Evolutionary conservation across 2,329 filamentous ascomycete species (phyloP), one percentile per base, ranked within the genome.

Genomic region (Pseudopithomyces chartarum): DNA sequence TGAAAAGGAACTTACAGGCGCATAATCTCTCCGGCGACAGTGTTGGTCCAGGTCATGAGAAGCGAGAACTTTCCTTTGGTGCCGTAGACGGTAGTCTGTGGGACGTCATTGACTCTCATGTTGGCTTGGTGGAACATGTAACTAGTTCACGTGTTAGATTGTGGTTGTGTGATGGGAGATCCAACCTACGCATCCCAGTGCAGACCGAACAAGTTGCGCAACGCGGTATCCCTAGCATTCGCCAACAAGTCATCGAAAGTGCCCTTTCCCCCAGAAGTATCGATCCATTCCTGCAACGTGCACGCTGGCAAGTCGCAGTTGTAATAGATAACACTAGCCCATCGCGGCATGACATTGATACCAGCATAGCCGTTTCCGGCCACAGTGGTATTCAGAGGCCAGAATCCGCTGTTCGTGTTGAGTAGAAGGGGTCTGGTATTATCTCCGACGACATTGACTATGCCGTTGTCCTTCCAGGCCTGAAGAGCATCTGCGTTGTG

Each of bases 91-190:
- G 78, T 81, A 46, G 81, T 80, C 2, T 71, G 66, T 2, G 73
- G 69, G 50, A 81, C 78, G 52, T 83, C 84, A 2, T 75, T 74
- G 43, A 82, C 80, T 54, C 84, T 81, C 57, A 79, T 61, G 66
- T 88, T 88, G 55, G 84, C 84, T 73, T 88, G 85, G 70, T 88
- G 86, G 78, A 88, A 86, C 84, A 87, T 87, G 76, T 82, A 86
- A 10, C 72, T 73, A 15, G 5, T 7, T 17, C 1, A 15, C 23
- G 17, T 23, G 46, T 70, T 29, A 69, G 52, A 20, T 36, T 8
- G 33, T 40, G 13, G 7, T 2, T 7, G 11, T 13, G 11, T 10
- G 22, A 4, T 0, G 17, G 29, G 34, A 33, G 17, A 44, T 12
- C 36, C 3, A 13, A 63, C 72, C 62, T 65, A 75, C 26, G 79